phyloP scores from a whole-genome alignment of 1,284 basidiomycete genomes.

The Malassezia restricta region DNA sequence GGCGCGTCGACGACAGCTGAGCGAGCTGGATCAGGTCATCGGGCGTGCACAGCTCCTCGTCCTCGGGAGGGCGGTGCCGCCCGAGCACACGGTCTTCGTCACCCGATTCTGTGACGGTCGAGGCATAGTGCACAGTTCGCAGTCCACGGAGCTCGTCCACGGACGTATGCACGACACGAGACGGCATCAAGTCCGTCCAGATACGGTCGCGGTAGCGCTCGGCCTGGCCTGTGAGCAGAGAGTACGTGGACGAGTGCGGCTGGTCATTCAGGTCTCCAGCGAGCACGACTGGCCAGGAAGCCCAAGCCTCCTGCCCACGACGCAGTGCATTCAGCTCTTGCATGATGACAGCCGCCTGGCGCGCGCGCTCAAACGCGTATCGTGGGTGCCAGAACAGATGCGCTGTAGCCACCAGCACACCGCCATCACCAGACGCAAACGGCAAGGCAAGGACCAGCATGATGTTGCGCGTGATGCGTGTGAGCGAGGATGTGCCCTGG shows the following conservation, averaged over 20 bases:
- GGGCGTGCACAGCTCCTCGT: slow-evolving; percentile 55
- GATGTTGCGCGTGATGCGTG: slow-evolving; percentile 15
- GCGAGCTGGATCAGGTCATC: slow-evolving; percentile 57
- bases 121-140: slow-evolving; percentile 48
- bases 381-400: slow-evolving; percentile 87
- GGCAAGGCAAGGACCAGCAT: slow-evolving; percentile 23
- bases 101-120: slow-evolving; percentile 29
- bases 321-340: slow-evolving; percentile 57
- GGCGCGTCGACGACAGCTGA: slow-evolving; percentile 23
- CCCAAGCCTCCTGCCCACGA: slow-evolving; percentile 47
- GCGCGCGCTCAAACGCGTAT: slow-evolving; percentile 64
- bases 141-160: slow-evolving; percentile 52
- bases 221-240: slow-evolving; percentile 57
- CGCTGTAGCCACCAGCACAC: slow-evolving; percentile 66
- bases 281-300: slow-evolving; percentile 64
- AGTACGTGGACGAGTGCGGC: slow-evolving; percentile 73
- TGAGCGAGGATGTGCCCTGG: slow-evolving; percentile 28
- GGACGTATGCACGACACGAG: slow-evolving; percentile 68
- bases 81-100: slow-evolving; percentile 22
- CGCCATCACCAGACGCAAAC: slow-evolving; percentile 31
- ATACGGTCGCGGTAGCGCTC: slow-evolving; percentile 48
- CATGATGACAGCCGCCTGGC: slow-evolving; percentile 55
- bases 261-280: slow-evolving; percentile 88
- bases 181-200: slow-evolving; percentile 53
- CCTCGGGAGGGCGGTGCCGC: slow-evolving; percentile 22